Evolutionary conservation across 495 filamentous ascomycete genomes (phyloP), one percentile per base, ranked within the genome.

Genomic region (Penicillium flavigenum): DNA sequence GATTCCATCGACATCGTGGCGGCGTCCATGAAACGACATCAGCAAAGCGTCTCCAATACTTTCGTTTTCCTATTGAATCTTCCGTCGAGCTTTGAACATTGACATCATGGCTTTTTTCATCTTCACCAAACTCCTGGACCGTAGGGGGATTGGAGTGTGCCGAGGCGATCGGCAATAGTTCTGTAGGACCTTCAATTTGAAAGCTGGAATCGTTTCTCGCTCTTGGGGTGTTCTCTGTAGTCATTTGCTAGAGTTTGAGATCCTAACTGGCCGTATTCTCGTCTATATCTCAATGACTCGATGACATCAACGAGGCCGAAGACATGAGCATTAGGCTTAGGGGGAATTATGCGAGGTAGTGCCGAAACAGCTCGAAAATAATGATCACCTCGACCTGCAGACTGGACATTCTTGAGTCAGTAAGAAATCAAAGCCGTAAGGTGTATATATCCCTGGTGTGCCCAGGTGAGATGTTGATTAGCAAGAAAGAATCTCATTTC

Each of bases 1-100:
- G 72, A 62, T 88, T 67, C 77, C 85, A 88, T 58, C 83, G 78
- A 57, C 84, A 79, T 61, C 78, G 69, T 32, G 73, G 67, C 1
- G 86, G 86, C 11, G 77, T 82, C 76, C 80, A 88, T 17, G 68
- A 66, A n/a, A 84, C 20, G 4, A 68, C 52, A 34, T 64, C 59
- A 14, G 60, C 5, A 20, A 58, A n/a, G 12, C n/a, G 20, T 20
- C 29, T 31, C 49, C 56, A 47, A 44, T 44, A 29, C 4, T 10
- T 20, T 17, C 11, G 17, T 3, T 32, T 44, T 0, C 10, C 26
- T 32, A 11, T 34, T 17, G 51, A 2, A 14, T 53, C 51, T 22
- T 45, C 51, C 24, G 51, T 38, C 11, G 31, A 4, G 19, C 43
- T 44, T 22, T 31, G 51, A 3, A 53, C 51, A 31, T 42, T 52